phyloP scores from a whole-genome alignment of 208 protist species.

The Crithidia fasciculata region DNA sequence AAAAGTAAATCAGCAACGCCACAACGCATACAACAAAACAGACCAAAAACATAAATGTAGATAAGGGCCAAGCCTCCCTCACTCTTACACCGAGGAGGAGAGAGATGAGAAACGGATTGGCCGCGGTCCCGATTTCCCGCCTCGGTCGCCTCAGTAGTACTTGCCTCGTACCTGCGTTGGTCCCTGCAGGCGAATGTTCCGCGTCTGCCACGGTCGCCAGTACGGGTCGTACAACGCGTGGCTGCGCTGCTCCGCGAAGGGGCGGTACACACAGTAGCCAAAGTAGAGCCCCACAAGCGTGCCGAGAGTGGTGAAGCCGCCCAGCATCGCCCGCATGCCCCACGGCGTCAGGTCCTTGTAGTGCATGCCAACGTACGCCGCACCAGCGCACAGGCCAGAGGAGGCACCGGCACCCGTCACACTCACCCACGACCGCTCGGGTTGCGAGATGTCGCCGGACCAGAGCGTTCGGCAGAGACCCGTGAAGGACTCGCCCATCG shows the following conservation, averaged over 20 bases:
- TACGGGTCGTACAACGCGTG: constrained; percentile 75
- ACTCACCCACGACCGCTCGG: constrained; percentile 71
- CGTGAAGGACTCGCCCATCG: constrained; percentile 52
- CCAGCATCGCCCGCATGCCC: constrained; percentile 55
- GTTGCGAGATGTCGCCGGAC: constrained; percentile 46
- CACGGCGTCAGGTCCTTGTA: constrained; percentile 59
- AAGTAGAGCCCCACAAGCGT: constrained; percentile 43
- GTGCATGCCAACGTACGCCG: constrained; percentile 55
- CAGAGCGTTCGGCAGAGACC: constrained; percentile 30
- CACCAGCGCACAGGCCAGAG: constrained; percentile 56
- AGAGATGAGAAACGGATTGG: too few species aligned
- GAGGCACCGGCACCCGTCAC: constrained; percentile 43
- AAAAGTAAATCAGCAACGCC: too few species aligned
- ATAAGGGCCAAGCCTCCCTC: too few species aligned
- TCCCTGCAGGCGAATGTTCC: constrained; percentile 49
- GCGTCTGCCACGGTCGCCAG: constrained; percentile 82
- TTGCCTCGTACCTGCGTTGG: constrained; percentile 69
- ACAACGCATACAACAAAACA: too few species aligned
- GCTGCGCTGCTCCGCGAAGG: constrained; percentile 56
- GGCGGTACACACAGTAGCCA: constrained; percentile 70
- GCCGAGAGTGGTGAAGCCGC: constrained; percentile 34
- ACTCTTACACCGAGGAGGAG: too few species aligned
- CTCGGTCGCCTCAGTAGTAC: constrained; percentile 25
- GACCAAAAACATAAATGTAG: too few species aligned
- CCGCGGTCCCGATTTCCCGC: too few species aligned